A percentile compares a stretch with the other conserved stretches of the same genome.
Evolutionary conservation across 768 basidiomycete genomes (phyloP).

Genomic region (Tricholoma bakamatsutake): DNA sequence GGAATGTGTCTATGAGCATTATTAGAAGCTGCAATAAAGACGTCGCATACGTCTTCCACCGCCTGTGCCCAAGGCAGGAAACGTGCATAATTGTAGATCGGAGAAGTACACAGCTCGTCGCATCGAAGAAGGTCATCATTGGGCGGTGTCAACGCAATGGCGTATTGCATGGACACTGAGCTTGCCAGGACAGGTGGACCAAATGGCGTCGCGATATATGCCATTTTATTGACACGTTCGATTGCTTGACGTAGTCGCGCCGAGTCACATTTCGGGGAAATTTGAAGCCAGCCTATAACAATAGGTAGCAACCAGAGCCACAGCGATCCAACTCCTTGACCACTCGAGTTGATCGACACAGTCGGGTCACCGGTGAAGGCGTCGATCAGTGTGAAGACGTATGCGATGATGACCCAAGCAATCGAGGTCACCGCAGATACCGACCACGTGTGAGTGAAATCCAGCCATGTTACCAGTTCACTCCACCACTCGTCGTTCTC

Average conservation of each 20-base stretch:
- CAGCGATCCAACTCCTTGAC: slow-evolving; percentile 33
- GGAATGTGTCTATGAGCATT: slow-evolving; percentile 9
- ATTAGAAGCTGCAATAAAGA: slow-evolving; percentile 18
- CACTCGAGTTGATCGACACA: slow-evolving; percentile 24
- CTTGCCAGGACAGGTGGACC: neutral
- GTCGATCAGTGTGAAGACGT: slow-evolving; percentile 32
- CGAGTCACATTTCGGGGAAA: slow-evolving; percentile 37
- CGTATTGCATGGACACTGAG: slow-evolving; percentile 3
- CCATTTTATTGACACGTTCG: slow-evolving; percentile 22
- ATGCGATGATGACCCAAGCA: slow-evolving; percentile 39
- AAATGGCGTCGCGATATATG: slow-evolving; percentile 19
- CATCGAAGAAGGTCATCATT: slow-evolving; percentile 7
- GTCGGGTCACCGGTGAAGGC: slow-evolving; percentile 22
- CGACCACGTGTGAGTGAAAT: slow-evolving; percentile 33
- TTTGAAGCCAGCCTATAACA: slow-evolving; percentile 36
- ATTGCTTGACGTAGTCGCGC: slow-evolving; percentile 25
- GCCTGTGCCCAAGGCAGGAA: slow-evolving; percentile 23
- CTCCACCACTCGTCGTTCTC: slow-evolving; percentile 40
- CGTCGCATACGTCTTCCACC: slow-evolving; percentile 17
- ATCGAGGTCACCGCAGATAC: slow-evolving; percentile 34
- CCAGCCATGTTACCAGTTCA: slow-evolving; percentile 24
- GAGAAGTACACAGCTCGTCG: slow-evolving; percentile 20
- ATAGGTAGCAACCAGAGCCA: slow-evolving; percentile 43
- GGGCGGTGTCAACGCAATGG: slow-evolving; percentile 16
- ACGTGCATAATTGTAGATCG: slow-evolving; percentile 27